These are phyloP conservation scores for Rhexocercosporidium sp. DNA, from an alignment of 2,329 filamentous ascomycete genomes.

Conservation along the genomic window DNA sequence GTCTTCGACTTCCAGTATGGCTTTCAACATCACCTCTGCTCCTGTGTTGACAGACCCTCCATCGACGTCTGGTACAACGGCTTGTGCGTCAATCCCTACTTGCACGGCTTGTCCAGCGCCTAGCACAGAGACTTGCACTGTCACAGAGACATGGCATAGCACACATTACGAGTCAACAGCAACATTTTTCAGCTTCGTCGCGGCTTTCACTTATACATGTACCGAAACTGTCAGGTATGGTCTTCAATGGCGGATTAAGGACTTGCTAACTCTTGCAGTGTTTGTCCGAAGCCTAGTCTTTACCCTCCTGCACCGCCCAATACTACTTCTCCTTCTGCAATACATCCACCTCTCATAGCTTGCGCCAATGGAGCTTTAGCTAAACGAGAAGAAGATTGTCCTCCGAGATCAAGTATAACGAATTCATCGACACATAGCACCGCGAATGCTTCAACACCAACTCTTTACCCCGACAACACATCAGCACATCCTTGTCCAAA, in stretches of 20 bases:
- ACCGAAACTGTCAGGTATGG: constrained; percentile 34
- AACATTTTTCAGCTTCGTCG: constrained; percentile 33
- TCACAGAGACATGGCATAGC: constrained; percentile 37
- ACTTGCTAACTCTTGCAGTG: constrained; percentile 7
- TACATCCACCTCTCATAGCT: constrained; percentile 13
- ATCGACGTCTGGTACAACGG: background rate
- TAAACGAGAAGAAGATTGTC: constrained; percentile 26
- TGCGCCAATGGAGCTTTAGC: constrained; percentile 24
- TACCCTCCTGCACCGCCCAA: constrained; percentile 12
- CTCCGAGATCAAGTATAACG: background rate
- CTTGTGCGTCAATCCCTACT: constrained; percentile 12
- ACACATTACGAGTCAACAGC: constrained; percentile 31
- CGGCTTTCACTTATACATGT: constrained; percentile 32
- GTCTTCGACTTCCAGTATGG: background rate
- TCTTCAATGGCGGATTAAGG: background rate
- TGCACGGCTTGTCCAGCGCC: constrained; percentile 23
- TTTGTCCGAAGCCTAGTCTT: constrained; percentile 16
- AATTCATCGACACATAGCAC: background rate
- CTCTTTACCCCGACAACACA: background rate
- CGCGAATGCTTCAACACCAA: background rate
- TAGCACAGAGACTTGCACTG: constrained; percentile 29
- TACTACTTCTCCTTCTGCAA: background rate
- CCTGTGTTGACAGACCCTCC: background rate
- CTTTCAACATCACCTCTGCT: constrained; percentile 17
- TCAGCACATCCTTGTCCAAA: constrained; percentile 29